Percentiles rank a stretch among this genome's conserved stretches.
phyloP scores from a whole-genome alignment of 495 filamentous ascomycete species.

The Neurospora tetrasperma region DNA sequence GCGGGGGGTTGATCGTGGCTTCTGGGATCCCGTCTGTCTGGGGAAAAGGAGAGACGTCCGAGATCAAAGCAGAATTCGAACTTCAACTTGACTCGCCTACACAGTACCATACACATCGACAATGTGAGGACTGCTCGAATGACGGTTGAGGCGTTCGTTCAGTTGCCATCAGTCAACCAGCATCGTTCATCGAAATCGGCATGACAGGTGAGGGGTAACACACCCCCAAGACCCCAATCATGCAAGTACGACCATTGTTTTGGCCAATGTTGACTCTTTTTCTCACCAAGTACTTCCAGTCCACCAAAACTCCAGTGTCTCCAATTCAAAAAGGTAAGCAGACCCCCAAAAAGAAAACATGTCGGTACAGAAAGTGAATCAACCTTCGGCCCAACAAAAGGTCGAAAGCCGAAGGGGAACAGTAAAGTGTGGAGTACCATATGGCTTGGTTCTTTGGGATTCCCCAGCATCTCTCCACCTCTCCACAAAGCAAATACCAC shows the following conservation, averaged over 20 bases:
- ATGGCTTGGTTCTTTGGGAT: neutral
- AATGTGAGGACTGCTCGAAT: too few relatives aligned
- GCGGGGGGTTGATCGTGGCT: too few relatives aligned
- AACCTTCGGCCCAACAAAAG: neutral
- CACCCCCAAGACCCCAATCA: neutral
- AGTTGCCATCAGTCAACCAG: neutral
- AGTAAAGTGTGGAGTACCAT: neutral
- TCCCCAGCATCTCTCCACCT: neutral
- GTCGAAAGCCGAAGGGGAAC: neutral
- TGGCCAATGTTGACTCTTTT: neutral
- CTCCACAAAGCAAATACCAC: neutral
- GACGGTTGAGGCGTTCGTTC: neutral
- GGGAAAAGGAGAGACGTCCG: too few relatives aligned
- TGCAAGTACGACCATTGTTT: neutral
- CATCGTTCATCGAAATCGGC: neutral
- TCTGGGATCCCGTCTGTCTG: too few relatives aligned
- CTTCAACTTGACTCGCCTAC: too few relatives aligned
- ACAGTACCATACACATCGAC: too few relatives aligned
- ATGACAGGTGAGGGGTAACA: neutral
- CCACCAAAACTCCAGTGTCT: too few relatives aligned
- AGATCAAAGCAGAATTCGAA: too few relatives aligned
- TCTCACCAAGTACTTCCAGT: neutral
- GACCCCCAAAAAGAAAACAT: too few relatives aligned
- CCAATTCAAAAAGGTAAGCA: too few relatives aligned
- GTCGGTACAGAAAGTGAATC: too few relatives aligned